phyloP scores from a whole-genome alignment of 2,329 filamentous ascomycete genomes.

The Phyllosticta citriasiana region DNA sequence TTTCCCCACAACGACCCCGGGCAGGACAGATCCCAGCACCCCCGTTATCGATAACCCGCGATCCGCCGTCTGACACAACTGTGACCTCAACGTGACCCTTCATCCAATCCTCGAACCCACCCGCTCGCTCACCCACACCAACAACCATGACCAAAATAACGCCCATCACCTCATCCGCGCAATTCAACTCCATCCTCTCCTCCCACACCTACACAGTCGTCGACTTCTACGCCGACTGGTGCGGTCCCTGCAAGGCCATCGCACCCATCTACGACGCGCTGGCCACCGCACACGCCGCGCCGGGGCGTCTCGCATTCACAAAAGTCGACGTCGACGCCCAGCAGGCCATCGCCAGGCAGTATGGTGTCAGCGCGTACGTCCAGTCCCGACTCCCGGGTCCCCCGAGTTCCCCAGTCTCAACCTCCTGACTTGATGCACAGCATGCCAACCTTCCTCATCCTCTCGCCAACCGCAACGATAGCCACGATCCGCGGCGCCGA shows the following conservation, averaged over 20 bases:
- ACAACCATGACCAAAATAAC: slow-evolving; percentile 21
- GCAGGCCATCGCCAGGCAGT: slow-evolving; percentile 39
- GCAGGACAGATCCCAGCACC: not conserved
- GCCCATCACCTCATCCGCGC: slow-evolving; percentile 22
- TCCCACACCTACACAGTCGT: slow-evolving; percentile 33
- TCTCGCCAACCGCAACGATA: slow-evolving; percentile 33
- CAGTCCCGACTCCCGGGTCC: slow-evolving; percentile 23
- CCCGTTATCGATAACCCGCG: not conserved
- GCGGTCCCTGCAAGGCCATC: slow-evolving; percentile 47
- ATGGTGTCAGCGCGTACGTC: slow-evolving; percentile 38
- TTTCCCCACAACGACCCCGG: not conserved
- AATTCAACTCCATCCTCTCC: slow-evolving; percentile 26
- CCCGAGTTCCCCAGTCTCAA: no score
- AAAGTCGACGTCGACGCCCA: slow-evolving; percentile 48
- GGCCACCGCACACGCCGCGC: slow-evolving; percentile 39
- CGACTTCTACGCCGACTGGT: slow-evolving; percentile 48
- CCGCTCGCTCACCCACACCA: no score
- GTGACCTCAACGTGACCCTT: not conserved
- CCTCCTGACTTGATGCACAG: slow-evolving; percentile 12
- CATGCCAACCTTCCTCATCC: slow-evolving; percentile 42
- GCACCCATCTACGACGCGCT: slow-evolving; percentile 42
- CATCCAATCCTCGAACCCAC: not conserved
- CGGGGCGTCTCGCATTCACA: slow-evolving; percentile 39
- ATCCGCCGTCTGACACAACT: not conserved
- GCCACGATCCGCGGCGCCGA: slow-evolving; percentile 41